Evolutionary conservation across 306 rosid species (phyloP), one percentile per base, ranked within the genome.

Genomic region (Trifolium repens): DNA sequence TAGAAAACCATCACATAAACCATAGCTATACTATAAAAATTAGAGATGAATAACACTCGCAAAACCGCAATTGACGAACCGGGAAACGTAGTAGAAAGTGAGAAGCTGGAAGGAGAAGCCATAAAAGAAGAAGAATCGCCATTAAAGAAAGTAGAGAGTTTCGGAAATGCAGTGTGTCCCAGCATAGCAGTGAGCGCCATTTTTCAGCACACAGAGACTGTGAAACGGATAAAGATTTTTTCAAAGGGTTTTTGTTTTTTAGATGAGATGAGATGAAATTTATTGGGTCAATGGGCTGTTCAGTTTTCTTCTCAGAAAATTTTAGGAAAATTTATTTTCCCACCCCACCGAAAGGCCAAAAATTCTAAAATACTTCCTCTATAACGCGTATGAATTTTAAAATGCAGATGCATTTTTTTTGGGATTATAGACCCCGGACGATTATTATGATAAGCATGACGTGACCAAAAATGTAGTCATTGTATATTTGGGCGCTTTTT

Each of bases 121-220:
- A 57, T 39, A 39, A 39, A 75, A 12, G 68, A 70, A 42, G 87
- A 8, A 0, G 88, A 85, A 65, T 40, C 77, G 82, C 87, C 89
- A 67, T 88, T 72, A 2, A 69, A 65, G 52, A 73, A 52, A 6
- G 87, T 57, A 19, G 85, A 80, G 62, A 70, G 75, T 77, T 84
- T 88, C 67, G 78, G 88, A 71, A 84, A 43, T 42, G 71, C 46
- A 58, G 44, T 50, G 14, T 73, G 75, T 63, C 70, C 62, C 1
- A 82, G 57, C 10, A 74, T 72, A 76, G 87, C 71, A 63, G 71
- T 27, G 87, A 87, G 77, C 64, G 89, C 89, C 97, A 91, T 89
- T 67, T 66, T 22, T 57, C 35, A 22, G 30, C 7, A 24, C 7
- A 24, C 5, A 54, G 60, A 7, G 11, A 54, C 4, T 0, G 15